Base-by-base conservation (phyloP, 306 rosid genomes). In the Cicer yamashitae region DNA sequence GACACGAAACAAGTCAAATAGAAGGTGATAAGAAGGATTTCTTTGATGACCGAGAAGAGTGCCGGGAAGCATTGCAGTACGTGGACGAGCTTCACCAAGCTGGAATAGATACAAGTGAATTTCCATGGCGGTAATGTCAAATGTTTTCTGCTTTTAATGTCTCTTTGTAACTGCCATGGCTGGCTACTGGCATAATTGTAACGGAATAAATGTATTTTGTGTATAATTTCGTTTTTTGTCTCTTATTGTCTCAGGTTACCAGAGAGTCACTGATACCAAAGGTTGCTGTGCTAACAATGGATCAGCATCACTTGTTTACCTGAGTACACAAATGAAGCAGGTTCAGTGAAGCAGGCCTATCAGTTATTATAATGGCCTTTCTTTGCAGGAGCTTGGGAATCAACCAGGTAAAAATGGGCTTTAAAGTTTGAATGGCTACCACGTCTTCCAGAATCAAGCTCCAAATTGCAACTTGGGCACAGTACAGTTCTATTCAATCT, bases 51-150 rank as follows among this genome's bases (percentile, higher is more conserved):
- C 83, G 96, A 40, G 97, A 92, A 80, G 99, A 94, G 89, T 92
- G 99, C 86, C 85, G 97, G 60, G 93, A 94, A 85, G 99, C 99
- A 61, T 82, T 92, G 77, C 99, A 89, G 75, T 92, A 92, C 37
- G 96, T 92, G 47, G 99, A 94, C 37, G 99, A 90, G 86, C 96
- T 94, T 79, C 99, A 94, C 85, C 93, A 87, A 85, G 96, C 97
- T 76, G 97, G 97, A 82, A 90, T 94, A 65, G 99, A 91, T 86
- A 94, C 97, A 18, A 92, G 96, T 78, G 97, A 92, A 89, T 92
- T 94, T 73, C 98, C 97, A 68, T 94, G 99, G 99, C 80, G 99
- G 97, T 94, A 94, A 79, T 57, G 76, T 73, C 75, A 8, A 61
- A 52, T 47, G 57, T 38, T 71, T 59, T 64, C 67, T 30, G n/a